Conservation (phyloP, 805 yeast genomes). For the Schwanniomyces yamadae region DNA sequence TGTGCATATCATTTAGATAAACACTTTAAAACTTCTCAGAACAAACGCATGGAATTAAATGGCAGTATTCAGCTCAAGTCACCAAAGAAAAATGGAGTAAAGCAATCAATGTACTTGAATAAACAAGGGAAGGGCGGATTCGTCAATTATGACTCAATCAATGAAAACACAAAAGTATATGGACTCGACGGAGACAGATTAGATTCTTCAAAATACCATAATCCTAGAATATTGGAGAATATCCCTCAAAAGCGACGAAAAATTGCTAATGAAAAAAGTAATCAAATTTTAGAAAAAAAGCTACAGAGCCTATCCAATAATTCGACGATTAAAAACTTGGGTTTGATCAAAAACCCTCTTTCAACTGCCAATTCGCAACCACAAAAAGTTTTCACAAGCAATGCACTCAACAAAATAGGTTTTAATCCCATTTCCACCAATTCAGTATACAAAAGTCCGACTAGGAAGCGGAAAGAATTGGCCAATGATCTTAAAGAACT, state of each 20-base stretch:
- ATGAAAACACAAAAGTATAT: constrained; percentile 24
- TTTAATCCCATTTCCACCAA: constrained; percentile 48
- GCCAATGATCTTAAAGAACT: constrained; percentile 18
- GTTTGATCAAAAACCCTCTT: constrained; percentile 14
- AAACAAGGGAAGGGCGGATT: constrained; percentile 16
- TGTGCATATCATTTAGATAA: constrained; percentile 75
- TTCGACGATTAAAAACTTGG: constrained; percentile 19
- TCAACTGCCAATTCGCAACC: constrained; percentile 5
- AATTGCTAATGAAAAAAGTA: constrained; percentile 25
- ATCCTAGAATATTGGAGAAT: constrained; percentile 45
- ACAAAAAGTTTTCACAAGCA: constrained; percentile 42
- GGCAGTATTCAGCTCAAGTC: constrained; percentile 57
- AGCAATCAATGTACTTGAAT: constrained; percentile 39
- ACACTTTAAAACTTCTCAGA: constrained; percentile 48
- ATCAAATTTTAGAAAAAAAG: constrained; percentile 37
- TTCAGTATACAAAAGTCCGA: constrained; percentile 11
- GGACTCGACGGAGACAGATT: constrained; percentile 14
- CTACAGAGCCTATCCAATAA: constrained; percentile 21
- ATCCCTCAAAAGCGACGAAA: constrained; percentile 34
- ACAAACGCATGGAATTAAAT: constrained; percentile 76
- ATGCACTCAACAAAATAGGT: constrained; percentile 44
- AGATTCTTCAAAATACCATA: constrained; percentile 39
- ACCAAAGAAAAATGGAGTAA: constrained; percentile 38
- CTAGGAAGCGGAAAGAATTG: constrained; percentile 7
- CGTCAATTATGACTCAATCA: constrained; percentile 16